Evolutionary conservation across 768 basidiomycete genomes (phyloP), one percentile per base, ranked within the genome.

Genomic region (Mycena olivaceomarginata): DNA sequence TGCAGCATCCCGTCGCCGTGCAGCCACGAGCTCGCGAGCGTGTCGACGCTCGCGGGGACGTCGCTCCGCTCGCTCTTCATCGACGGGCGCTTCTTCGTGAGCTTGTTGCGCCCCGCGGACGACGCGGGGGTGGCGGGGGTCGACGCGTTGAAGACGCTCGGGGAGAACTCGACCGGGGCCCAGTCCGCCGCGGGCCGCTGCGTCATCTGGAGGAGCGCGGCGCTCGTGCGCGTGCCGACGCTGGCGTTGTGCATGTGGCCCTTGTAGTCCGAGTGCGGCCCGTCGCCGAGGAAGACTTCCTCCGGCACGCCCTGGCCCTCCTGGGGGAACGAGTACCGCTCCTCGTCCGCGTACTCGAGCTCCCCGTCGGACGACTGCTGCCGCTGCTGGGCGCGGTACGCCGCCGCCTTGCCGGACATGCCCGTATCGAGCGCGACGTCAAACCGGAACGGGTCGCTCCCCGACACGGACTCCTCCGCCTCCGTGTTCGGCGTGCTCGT

Each of bases 171-270:
- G 22, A 64, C 63, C 7, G 78, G 78, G 6, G 78, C 64, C 78
- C 78, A 79, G 67, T 51, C 76, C 10, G 48, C 71, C 25, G 68
- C 60, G 18, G 43, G 72, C 57, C 78, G 78, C 78, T 74, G 78
- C 59, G 75, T 79, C 78, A 79, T 79, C 72, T 79, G 78, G 43
- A 79, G 70, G 25, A 79, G 72, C 65, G 78, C 78, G 56, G 68
- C 75, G 31, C 75, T 76, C 46, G 74, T 65, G 67, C 76, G 75
- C 57, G 59, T 39, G 25, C 5, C 37, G 43, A 20, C 65, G 25
- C 56, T 40, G 41, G 43, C 2, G 43, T 25, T 45, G 7, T 59
- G 65, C 51, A 15, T 6, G 51, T 70, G 73, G 22, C 25, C 22
- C 56, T 25, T 13, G 10, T 15, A 2, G 56, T 57, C 4, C 63